phyloP scores from a whole-genome alignment of 345 rosid genomes.

The Erodium maritimum region DNA sequence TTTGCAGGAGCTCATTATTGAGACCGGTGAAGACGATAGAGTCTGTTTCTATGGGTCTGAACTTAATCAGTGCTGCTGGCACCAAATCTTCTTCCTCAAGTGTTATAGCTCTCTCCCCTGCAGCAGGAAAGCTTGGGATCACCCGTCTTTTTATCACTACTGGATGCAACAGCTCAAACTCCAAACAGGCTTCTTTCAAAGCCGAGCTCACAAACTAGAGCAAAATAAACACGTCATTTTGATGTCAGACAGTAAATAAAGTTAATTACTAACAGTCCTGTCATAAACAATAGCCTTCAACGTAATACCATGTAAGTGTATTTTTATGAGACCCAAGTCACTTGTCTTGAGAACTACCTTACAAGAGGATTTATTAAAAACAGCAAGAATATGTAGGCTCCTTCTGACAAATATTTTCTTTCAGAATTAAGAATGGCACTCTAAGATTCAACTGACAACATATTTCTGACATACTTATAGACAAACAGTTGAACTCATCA shows the following conservation, averaged over 20 bases:
- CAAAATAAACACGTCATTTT: neutral
- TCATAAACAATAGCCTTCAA: too few species aligned
- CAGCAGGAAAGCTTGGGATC: slow-evolving; percentile 37
- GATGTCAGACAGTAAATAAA: neutral
- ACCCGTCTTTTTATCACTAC: slow-evolving; percentile 52
- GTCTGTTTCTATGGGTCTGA: slow-evolving; percentile 61
- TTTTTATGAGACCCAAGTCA: too few species aligned
- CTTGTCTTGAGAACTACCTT: too few species aligned
- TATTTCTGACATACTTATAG: too few species aligned
- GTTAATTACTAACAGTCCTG: neutral
- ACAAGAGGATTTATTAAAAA: too few species aligned
- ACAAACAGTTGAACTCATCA: too few species aligned
- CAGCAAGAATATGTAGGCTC: too few species aligned
- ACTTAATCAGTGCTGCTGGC: slow-evolving; percentile 78
- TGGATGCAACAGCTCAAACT: slow-evolving; percentile 69
- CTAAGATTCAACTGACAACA: too few species aligned
- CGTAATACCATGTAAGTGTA: too few species aligned
- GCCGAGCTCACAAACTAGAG: slow-evolving; percentile 69
- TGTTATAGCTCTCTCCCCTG: slow-evolving; percentile 47
- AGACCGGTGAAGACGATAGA: slow-evolving; percentile 62
- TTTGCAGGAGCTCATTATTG: slow-evolving; percentile 48
- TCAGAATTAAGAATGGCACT: too few species aligned
- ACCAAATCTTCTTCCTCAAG: slow-evolving; percentile 75
- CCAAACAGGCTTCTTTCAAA: slow-evolving; percentile 74
- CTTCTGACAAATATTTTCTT: too few species aligned